Evolutionary conservation across 805 yeast species (phyloP).

Genomic region (Metschnikowia hibisci): DNA sequence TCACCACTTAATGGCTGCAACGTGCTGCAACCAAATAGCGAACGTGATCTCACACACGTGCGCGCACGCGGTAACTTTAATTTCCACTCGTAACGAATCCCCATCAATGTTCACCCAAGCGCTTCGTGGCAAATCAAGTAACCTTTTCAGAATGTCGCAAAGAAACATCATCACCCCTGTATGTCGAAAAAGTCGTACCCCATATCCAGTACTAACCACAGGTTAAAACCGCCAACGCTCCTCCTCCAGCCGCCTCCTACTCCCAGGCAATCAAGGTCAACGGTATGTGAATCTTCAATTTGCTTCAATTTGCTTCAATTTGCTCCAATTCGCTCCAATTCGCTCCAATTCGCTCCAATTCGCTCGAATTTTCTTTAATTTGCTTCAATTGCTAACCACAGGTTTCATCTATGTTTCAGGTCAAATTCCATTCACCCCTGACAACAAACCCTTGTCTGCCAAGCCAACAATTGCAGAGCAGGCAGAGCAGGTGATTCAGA

Average conservation of each 20-base stretch:
- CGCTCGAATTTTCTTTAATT: not conserved
- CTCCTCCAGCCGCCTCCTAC: slow-evolving; percentile 95
- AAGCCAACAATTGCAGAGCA: slow-evolving; percentile 61
- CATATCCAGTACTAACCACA: slow-evolving; percentile 15
- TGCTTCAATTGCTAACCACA: slow-evolving; percentile 18
- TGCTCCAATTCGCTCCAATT: not conserved
- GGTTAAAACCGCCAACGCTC: slow-evolving; percentile 74
- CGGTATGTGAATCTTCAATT: slow-evolving; percentile 29
- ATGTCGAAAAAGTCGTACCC: slow-evolving; percentile 7
- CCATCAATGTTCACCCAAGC: slow-evolving; percentile 23
- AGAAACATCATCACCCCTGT: slow-evolving; percentile 20
- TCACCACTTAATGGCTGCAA: no score
- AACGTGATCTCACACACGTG: not conserved
- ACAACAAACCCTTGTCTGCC: slow-evolving; percentile 75
- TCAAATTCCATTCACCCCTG: slow-evolving; percentile 87
- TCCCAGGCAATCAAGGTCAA: slow-evolving; percentile 94
- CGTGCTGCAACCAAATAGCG: no score
- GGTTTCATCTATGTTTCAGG: slow-evolving; percentile 91
- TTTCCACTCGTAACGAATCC: not conserved
- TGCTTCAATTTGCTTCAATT: not conserved
- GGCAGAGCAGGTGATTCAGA: slow-evolving; percentile 69
- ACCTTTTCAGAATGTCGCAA: slow-evolving; percentile 17
- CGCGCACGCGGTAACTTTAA: not conserved
- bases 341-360: not conserved
- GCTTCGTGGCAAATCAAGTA: slow-evolving; percentile 12